Base-by-base conservation (phyloP, 129 eudicot genomes). In the Tanacetum coccineum region DNA sequence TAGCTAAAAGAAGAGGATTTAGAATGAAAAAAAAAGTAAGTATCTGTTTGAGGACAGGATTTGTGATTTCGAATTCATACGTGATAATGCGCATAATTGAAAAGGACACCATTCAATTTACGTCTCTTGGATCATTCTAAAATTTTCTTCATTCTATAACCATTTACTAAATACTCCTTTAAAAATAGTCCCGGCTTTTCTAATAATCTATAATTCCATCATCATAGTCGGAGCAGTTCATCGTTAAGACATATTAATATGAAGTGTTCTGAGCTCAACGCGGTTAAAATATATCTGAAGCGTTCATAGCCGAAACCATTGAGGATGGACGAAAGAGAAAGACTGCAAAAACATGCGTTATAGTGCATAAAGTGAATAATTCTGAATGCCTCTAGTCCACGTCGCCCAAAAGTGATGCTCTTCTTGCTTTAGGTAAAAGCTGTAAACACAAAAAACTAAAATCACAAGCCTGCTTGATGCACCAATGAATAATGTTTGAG, bases 401-500 rank as follows among this genome's bases (percentile, higher is more conserved):
- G 9, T 36, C 9, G 9, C n/a, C 42, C 9, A 6, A 36, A 36
- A 36, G 42, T 36, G 42, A 36, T 36, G 42, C 42, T 36, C 42
- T n/a, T 36, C 42, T 36, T 9, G 44, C 26, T 13, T 58, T 22
- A 26, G 18, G 44, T 58, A 9, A 13, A 36, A 36, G 42, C 42
- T 36, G 42, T 36, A 36, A 36, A 21, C 18, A 25, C 59, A 64
- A 26, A 56, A 36, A 64, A 44, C 47, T 52, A n/a, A 87, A 57
- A 82, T 74, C 40, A 82, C 74, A 66, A 84, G 73, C 30, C 81
- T 79, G 40, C 76, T 70, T 17, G 89, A 81, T 26, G 84, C n/a
- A n/a, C 74, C 75, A 82, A 39, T 13, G 81, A 79, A 14, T 76
- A 77, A 30, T 59, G 70, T n/a, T 6, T 56, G 78, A 21, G 54